Base-by-base conservation (phyloP, 2,329 filamentous ascomycete genomes). In the Pezicula radicicola region DNA sequence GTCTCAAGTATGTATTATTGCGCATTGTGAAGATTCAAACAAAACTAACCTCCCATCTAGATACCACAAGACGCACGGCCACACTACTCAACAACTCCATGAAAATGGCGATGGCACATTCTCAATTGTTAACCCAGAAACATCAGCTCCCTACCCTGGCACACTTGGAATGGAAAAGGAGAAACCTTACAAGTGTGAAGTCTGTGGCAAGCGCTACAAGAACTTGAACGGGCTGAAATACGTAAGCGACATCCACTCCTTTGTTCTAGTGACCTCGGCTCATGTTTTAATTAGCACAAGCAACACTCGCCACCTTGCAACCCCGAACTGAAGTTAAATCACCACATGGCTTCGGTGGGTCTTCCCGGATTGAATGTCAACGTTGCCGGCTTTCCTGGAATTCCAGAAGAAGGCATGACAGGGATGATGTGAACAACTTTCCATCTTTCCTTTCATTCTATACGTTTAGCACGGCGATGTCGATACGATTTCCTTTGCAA, bases 81-180 rank as follows among this genome's bases (percentile, higher is more conserved):
- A 99, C 69, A 91, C 95, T 66, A 97, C 93, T 56, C 94, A 99
- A 69, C 91, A 96, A 69, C 79, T 99, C 54, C 92, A 97, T 66
- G 92, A 97, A 69, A 99, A 99, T 63, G 88, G 89, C 15, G 94
- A 99, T 65, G 94, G 94, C 48, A 97, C 94, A 2, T 97, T 96
- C 68, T 97, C 93, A 0, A 99, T 99, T 60, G 93, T 99, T 48
- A 96, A 99, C 63, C 94, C 94, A 0, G 89, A 96, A 66, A 97
- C 94, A 0, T 94, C 89, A 27, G 83, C 91, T 1, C 94, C 94
- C 0, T 99, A 97, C 60, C 94, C 94, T 0, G 94, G 94, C 30
- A 97, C 94, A 1, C 77, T 96, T 35, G 94, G 94, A n/a, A 99
- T 99, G 94, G 94, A 99, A 74, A 99, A 97, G 70, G 93, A 97